Percentiles rank a stretch among this genome's conserved stretches.
phyloP scores from a whole-genome alignment of 1,284 basidiomycete species.

The Sphagnurus paluster region DNA sequence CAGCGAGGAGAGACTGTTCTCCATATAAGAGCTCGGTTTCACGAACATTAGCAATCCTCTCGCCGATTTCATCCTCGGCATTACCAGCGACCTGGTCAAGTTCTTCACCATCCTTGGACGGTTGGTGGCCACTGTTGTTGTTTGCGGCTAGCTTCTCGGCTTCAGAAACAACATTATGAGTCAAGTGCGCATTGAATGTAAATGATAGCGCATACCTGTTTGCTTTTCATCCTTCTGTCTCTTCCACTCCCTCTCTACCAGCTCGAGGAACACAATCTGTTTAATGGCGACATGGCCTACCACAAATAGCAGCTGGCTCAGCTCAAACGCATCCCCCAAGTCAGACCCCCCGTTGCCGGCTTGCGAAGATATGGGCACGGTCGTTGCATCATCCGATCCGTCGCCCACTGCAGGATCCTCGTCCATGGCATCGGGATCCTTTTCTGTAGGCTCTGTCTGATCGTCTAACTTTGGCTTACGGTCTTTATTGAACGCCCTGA shows the following conservation, averaged over 20 bases:
- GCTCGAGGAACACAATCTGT: constrained; percentile 94
- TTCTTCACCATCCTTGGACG: constrained; percentile 78
- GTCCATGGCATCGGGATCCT: constrained; percentile 51
- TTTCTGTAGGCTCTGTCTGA: constrained; percentile 22
- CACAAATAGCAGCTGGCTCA: constrained; percentile 91
- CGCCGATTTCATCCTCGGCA: constrained; percentile 98
- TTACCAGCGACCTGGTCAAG: constrained; percentile 97
- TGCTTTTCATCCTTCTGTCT: constrained; percentile 90
- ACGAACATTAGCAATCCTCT: constrained; percentile 80
- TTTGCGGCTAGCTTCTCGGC: constrained; percentile 57
- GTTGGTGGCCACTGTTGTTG: constrained; percentile 31
- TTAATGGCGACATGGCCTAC: constrained; percentile 98
- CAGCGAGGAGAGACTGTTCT: constrained; percentile 76
- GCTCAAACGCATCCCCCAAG: constrained; percentile 77
- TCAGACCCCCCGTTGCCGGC: constrained; percentile 44
- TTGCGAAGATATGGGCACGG: constrained; percentile 21
- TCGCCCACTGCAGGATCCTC: constrained; percentile 25
- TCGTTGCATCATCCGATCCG: constrained; percentile 24
- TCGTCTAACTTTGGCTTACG: constrained; percentile 26
- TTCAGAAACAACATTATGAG: constrained; percentile 22
- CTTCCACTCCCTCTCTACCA: constrained; percentile 98
- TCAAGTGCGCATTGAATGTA: background rate
- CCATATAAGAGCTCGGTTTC: constrained; percentile 92
- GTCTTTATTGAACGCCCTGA: constrained; percentile 61
- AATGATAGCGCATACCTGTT: constrained; percentile 56